Evolutionary conservation across 2,329 filamentous ascomycete species (phyloP).

Genomic region (Magnaporthiopsis incrustans): DNA sequence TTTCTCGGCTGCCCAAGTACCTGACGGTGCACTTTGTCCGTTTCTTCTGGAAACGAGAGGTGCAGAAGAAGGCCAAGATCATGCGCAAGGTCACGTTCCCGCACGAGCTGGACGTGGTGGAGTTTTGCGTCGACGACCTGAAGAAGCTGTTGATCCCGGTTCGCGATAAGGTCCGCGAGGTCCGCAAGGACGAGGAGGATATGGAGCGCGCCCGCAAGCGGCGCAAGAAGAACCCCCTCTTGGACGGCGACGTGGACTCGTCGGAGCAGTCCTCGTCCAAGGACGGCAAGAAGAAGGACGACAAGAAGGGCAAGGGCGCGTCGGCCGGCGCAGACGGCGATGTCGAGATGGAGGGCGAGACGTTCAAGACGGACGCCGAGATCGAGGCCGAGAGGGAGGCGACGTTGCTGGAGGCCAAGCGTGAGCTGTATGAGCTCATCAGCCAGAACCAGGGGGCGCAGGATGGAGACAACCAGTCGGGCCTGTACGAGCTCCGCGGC

Average conservation of each 20-base stretch:
- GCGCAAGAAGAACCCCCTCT: slow-evolving; percentile 56
- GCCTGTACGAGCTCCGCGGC: slow-evolving; percentile 87
- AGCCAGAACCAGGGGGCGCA: slow-evolving; percentile 67
- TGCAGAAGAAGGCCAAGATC: slow-evolving; percentile 98
- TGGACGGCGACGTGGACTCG: slow-evolving; percentile 24
- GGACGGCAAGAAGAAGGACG: slow-evolving; percentile 27
- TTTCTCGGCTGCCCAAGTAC: slow-evolving; percentile 87
- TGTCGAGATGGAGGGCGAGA: slow-evolving; percentile 61
- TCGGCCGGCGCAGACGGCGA: slow-evolving; percentile 50
- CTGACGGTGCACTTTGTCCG: slow-evolving; percentile 95
- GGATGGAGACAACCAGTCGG: slow-evolving; percentile 82
- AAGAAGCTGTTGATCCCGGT: slow-evolving; percentile 78
- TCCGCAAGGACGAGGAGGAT: slow-evolving; percentile 91
- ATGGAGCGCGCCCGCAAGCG: slow-evolving; percentile 86
- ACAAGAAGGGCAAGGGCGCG: slow-evolving; percentile 20
- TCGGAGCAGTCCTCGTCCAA: slow-evolving; percentile 29
- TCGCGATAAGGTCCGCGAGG: slow-evolving; percentile 91
- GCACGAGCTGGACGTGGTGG: slow-evolving; percentile 82
- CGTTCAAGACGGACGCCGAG: slow-evolving; percentile 89
- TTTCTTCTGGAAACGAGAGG: slow-evolving; percentile 95
- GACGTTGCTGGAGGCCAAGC: slow-evolving; percentile 71
- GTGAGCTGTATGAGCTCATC: slow-evolving; percentile 75
- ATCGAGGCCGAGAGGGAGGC: slow-evolving; percentile 78
- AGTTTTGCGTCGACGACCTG: slow-evolving; percentile 91
- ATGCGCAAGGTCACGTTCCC: slow-evolving; percentile 98